Conservation (phyloP, 2,329 filamentous ascomycete genomes). For the Lasiodiplodia theobromae region DNA sequence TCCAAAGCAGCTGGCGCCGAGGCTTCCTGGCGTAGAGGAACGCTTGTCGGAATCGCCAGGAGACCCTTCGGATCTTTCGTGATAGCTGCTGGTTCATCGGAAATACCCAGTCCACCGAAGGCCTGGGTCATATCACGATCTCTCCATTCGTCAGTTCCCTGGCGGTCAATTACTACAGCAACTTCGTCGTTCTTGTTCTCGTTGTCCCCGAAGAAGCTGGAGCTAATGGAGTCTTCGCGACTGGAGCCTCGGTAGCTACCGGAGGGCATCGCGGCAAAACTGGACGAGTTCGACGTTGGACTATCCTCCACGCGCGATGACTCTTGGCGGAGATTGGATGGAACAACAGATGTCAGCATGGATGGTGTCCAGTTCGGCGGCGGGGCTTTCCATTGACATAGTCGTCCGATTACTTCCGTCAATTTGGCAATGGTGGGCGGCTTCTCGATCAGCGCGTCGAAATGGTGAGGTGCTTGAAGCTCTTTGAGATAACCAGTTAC, state of each 20-base stretch:
- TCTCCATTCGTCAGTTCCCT: slow-evolving; percentile 78
- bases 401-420: slow-evolving; percentile 81
- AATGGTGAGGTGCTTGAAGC: slow-evolving; percentile 91
- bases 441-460: slow-evolving; percentile 95
- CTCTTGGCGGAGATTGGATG: slow-evolving; percentile 69
- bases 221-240: slow-evolving; percentile 86
- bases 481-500: slow-evolving; percentile 99
- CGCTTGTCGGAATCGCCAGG: slow-evolving; percentile 44
- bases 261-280: slow-evolving; percentile 73
- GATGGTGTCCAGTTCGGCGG: slow-evolving; percentile 62
- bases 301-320: slow-evolving; percentile 75
- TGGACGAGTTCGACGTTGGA: slow-evolving; percentile 79
- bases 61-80: slow-evolving; percentile 35
- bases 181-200: slow-evolving; percentile 83
- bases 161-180: slow-evolving; percentile 76
- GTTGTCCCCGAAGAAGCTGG: slow-evolving; percentile 85
- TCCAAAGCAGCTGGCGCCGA: slow-evolving; percentile 67
- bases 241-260: slow-evolving; percentile 81
- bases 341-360: slow-evolving; percentile 55
- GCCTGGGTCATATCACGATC: slow-evolving; percentile 60
- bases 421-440: slow-evolving; percentile 92
- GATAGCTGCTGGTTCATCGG: slow-evolving; percentile 58
- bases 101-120: slow-evolving; percentile 76
- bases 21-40: slow-evolving; percentile 54
- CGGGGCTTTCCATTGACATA: slow-evolving; percentile 93